A percentile compares a stretch with the other conserved stretches of the same genome.
phyloP scores from a whole-genome alignment of 2,329 filamentous ascomycete genomes.

The Chrysoporthe austroafricana region DNA sequence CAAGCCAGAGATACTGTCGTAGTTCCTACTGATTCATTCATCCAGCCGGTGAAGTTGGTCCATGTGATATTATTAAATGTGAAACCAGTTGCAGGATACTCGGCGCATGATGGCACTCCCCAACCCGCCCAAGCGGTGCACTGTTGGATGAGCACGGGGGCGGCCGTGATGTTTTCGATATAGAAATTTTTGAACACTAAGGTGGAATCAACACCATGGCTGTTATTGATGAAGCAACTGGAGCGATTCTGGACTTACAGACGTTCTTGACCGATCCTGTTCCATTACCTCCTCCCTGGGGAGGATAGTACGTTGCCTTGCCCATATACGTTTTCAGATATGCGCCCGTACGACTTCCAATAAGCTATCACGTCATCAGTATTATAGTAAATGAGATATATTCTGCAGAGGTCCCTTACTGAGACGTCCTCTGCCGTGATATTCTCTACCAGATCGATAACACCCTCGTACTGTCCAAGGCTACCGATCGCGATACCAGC shows the following conservation, averaged over 20 bases:
- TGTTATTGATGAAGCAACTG: not conserved
- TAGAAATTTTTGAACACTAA: slow-evolving; percentile 19
- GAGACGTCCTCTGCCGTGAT: slow-evolving; percentile 19
- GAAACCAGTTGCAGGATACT: slow-evolving; percentile 16
- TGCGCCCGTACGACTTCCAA: slow-evolving; percentile 18
- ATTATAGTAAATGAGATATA: too few species aligned
- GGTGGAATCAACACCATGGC: not conserved
- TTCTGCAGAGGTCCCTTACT: not conserved
- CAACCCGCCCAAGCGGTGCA: slow-evolving; percentile 18
- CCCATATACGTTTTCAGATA: slow-evolving; percentile 23
- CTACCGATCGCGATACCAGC: slow-evolving; percentile 19
- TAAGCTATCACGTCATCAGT: slow-evolving; percentile 8
- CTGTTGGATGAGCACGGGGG: slow-evolving; percentile 16
- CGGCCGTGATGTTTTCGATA: slow-evolving; percentile 19
- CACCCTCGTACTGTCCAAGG: slow-evolving; percentile 17
- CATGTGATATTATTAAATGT: slow-evolving; percentile 17
- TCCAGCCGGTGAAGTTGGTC: slow-evolving; percentile 21
- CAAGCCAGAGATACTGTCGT: slow-evolving; percentile 13
- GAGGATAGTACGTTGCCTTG: slow-evolving; percentile 19
- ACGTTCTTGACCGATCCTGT: slow-evolving; percentile 20
- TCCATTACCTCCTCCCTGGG: slow-evolving; percentile 18
- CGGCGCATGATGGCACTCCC: slow-evolving; percentile 14
- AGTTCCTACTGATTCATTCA: slow-evolving; percentile 15
- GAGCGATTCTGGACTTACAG: not conserved
- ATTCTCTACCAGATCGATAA: slow-evolving; percentile 14